Evolutionary conservation across 768 basidiomycete genomes (phyloP).

Genomic region (Psilocybe sp.): DNA sequence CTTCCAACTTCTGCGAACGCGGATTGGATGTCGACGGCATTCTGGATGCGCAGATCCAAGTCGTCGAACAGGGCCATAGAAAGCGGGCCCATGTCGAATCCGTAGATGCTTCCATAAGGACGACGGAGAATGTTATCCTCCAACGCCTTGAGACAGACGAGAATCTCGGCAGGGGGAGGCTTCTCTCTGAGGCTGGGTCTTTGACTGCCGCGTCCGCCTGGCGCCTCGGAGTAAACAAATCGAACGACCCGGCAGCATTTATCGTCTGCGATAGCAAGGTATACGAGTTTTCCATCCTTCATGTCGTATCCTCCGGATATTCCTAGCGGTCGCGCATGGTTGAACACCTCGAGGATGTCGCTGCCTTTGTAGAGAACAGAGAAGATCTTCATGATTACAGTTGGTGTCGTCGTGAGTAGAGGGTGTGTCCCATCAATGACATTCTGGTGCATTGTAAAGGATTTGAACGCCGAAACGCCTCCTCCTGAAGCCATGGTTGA

Average conservation of each 20-base stretch:
- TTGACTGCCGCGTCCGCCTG: slow-evolving; percentile 6
- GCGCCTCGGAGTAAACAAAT: slow-evolving; percentile 19
- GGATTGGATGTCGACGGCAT: slow-evolving; percentile 60
- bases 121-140: slow-evolving; percentile 45
- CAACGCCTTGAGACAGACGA: slow-evolving; percentile 27
- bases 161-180: slow-evolving; percentile 11
- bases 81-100: slow-evolving; percentile 53
- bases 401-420: too few species aligned
- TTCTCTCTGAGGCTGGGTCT: slow-evolving; percentile 11
- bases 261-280: slow-evolving; percentile 44
- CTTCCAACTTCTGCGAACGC: slow-evolving; percentile 38
- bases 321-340: slow-evolving; percentile 40
- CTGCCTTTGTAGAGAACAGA: not conserved
- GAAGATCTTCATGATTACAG: too few species aligned
- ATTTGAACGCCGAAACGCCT: too few species aligned
- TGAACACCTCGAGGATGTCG: slow-evolving; percentile 26
- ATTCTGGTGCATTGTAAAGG: too few species aligned
- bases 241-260: slow-evolving; percentile 33
- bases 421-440: too few species aligned
- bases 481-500: too few species aligned
- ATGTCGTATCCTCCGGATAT: slow-evolving; percentile 48
- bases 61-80: slow-evolving; percentile 46
- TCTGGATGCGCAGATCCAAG: slow-evolving; percentile 37
- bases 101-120: slow-evolving; percentile 39
- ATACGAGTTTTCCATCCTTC: slow-evolving; percentile 34